Conservation (phyloP, 1,284 basidiomycete species). For the Pseudozyma sp. region DNA sequence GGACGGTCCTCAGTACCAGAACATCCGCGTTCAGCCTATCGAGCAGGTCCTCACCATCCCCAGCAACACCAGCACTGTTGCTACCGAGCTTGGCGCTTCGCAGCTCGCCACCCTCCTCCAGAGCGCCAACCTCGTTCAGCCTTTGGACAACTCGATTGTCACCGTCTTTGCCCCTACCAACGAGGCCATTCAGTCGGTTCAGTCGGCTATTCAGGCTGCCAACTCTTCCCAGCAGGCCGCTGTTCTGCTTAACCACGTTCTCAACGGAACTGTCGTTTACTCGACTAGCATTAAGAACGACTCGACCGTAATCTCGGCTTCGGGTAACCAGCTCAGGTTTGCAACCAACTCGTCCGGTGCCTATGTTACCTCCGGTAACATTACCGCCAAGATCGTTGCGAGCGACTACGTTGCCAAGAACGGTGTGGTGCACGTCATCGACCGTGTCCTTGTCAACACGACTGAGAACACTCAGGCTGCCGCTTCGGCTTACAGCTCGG, state of each 20-base stretch:
- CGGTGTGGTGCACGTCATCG: slow-evolving; percentile 79
- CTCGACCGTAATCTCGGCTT: slow-evolving; percentile 73
- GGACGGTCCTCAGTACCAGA: slow-evolving; percentile 72
- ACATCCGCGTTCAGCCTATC: slow-evolving; percentile 60
- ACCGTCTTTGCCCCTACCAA: slow-evolving; percentile 78
- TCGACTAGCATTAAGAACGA: slow-evolving; percentile 70
- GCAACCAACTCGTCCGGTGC: slow-evolving; percentile 75
- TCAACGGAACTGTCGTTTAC: slow-evolving; percentile 79
- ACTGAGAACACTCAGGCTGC: slow-evolving; percentile 73
- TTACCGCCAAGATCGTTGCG: slow-evolving; percentile 75
- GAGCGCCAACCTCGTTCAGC: slow-evolving; percentile 70
- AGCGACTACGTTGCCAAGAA: slow-evolving; percentile 78
- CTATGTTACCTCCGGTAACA: slow-evolving; percentile 74
- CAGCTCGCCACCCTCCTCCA: slow-evolving; percentile 68
- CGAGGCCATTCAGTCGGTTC: slow-evolving; percentile 66
- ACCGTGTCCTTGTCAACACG: slow-evolving; percentile 76
- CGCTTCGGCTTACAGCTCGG: slow-evolving; percentile 71
- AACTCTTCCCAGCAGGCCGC: slow-evolving; percentile 75
- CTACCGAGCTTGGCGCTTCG: slow-evolving; percentile 54
- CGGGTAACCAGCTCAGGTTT: slow-evolving; percentile 75
- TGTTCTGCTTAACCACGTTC: slow-evolving; percentile 71
- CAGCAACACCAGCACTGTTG: slow-evolving; percentile 40
- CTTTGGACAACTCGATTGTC: slow-evolving; percentile 71
- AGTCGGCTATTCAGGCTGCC: slow-evolving; percentile 72
- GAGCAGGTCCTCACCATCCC: slow-evolving; percentile 72